phyloP scores from a whole-genome alignment of 1,139 yeast genomes.

The Protomyces inundatus region DNA sequence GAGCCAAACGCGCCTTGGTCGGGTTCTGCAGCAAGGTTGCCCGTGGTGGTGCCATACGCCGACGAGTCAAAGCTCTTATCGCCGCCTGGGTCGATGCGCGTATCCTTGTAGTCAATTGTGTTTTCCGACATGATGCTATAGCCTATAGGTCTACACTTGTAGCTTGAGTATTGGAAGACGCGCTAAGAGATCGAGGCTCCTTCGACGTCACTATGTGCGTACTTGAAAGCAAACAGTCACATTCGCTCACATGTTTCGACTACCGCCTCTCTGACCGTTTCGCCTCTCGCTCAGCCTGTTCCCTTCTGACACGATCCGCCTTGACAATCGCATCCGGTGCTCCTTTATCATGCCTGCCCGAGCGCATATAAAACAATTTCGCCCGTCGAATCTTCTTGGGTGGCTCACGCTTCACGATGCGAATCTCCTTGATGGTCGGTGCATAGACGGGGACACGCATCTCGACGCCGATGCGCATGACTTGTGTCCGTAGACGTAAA shows the following conservation, averaged over 20 bases:
- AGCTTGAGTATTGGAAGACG: not conserved
- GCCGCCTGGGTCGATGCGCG: conserved; percentile 20
- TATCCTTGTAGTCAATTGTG: conserved; percentile 14
- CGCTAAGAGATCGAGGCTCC: not conserved
- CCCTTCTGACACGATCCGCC: conserved; percentile 20
- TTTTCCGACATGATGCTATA: conserved; percentile 5
- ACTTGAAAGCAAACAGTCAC: not conserved
- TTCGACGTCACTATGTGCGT: not conserved
- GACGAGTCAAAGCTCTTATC: conserved; percentile 17
- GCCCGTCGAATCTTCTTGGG: conserved; percentile 33
- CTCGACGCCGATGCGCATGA: conserved; percentile 34
- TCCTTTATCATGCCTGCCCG: conserved; percentile 24
- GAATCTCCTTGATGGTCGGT: conserved; percentile 31
- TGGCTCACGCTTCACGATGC: conserved; percentile 31
- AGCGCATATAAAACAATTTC: conserved; percentile 38
- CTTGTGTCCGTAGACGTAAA: conserved; percentile 32
- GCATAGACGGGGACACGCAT: conserved; percentile 33
- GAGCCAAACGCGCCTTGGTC: conserved; percentile 10
- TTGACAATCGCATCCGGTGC: conserved; percentile 25
- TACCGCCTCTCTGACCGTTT: not conserved
- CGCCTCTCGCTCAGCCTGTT: not conserved
- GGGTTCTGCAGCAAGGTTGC: conserved; percentile 1
- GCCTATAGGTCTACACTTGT: not conserved
- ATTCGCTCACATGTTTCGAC: not conserved
- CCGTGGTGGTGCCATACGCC: conserved; percentile 18